These are phyloP conservation scores for Zancudomyces culisetae DNA, from an alignment of 371 early-diverging fungal species.

Conservation along the genomic window DNA sequence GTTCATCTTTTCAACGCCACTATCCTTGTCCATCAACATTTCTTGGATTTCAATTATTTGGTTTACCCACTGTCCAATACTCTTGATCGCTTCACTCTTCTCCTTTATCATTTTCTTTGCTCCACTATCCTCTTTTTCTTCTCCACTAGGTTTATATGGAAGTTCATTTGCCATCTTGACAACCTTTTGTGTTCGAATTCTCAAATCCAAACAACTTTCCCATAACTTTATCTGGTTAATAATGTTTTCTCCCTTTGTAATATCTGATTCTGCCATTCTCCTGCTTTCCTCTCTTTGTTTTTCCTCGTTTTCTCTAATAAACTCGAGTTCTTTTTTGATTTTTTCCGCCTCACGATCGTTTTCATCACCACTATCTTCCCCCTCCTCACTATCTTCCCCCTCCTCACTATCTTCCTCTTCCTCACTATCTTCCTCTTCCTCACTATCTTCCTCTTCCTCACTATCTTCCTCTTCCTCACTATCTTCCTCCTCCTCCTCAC, in stretches of 20 bases:
- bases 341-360: conserved; percentile 6
- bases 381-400: conserved; percentile 6
- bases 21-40: conserved; percentile 3
- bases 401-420: conserved; percentile 11
- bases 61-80: conserved; percentile 32
- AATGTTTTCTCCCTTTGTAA: conserved; percentile 81
- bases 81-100: conserved; percentile 30
- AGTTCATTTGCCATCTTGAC: conserved; percentile 56
- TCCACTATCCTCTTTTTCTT: neutral
- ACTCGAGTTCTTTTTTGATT: conserved; percentile 46
- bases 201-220: conserved; percentile 68
- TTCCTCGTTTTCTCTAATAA: conserved; percentile 65
- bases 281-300: conserved; percentile 43
- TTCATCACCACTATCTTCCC: conserved; percentile 5
- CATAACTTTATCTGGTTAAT: conserved; percentile 49
- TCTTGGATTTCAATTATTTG: conserved; percentile 38
- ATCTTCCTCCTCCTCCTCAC: conserved; percentile 2
- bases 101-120: neutral
- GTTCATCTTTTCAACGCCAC: too few relatives aligned
- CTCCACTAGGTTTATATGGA: conserved; percentile 29
- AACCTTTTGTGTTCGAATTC: conserved; percentile 74
- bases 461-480: neutral
- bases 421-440: conserved; percentile 18
- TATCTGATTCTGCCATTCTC: conserved; percentile 50
- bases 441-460: conserved; percentile 14